These are phyloP conservation scores for Pythium sp. DNA, from an alignment of 352 stramenopile species.

Conservation along the genomic window DNA sequence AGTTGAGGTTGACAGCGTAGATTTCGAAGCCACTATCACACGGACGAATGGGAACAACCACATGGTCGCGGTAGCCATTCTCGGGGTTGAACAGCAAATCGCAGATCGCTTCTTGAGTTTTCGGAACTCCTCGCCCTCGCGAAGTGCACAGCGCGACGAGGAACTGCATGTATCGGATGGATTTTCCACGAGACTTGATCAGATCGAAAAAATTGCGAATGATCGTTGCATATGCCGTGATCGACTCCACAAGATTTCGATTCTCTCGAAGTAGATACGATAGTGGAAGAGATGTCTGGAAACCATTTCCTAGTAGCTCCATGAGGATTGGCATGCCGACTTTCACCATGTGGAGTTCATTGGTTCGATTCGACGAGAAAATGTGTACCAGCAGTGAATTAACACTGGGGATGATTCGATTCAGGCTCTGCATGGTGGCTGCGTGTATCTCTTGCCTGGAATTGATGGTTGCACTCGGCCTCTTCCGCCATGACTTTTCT, in stretches of 20 bases:
- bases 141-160: slow-evolving; percentile 66
- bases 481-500: slow-evolving; percentile 31
- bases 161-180: slow-evolving; percentile 76
- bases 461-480: slow-evolving; percentile 16
- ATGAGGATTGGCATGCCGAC: slow-evolving; percentile 60
- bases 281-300: slow-evolving; percentile 63
- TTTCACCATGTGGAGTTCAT: slow-evolving; percentile 58
- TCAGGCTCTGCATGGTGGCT: slow-evolving; percentile 49
- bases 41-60: slow-evolving; percentile 52
- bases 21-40: slow-evolving; percentile 52
- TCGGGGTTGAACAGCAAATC: slow-evolving; percentile 60
- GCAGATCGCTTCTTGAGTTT: slow-evolving; percentile 74
- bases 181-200: slow-evolving; percentile 65
- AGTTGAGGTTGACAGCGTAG: slow-evolving; percentile 24
- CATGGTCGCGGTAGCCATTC: slow-evolving; percentile 52
- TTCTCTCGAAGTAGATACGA: slow-evolving; percentile 70
- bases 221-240: slow-evolving; percentile 54
- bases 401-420: slow-evolving; percentile 50
- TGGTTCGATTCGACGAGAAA: slow-evolving; percentile 51
- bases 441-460: slow-evolving; percentile 29
- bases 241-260: slow-evolving; percentile 70
- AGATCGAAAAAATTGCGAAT: slow-evolving; percentile 70
- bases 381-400: slow-evolving; percentile 64
- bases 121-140: slow-evolving; percentile 50
- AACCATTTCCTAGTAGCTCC: slow-evolving; percentile 69